These are phyloP conservation scores for Penicillium cataractarum DNA, from an alignment of 495 filamentous ascomycete genomes.

Conservation along the genomic window DNA sequence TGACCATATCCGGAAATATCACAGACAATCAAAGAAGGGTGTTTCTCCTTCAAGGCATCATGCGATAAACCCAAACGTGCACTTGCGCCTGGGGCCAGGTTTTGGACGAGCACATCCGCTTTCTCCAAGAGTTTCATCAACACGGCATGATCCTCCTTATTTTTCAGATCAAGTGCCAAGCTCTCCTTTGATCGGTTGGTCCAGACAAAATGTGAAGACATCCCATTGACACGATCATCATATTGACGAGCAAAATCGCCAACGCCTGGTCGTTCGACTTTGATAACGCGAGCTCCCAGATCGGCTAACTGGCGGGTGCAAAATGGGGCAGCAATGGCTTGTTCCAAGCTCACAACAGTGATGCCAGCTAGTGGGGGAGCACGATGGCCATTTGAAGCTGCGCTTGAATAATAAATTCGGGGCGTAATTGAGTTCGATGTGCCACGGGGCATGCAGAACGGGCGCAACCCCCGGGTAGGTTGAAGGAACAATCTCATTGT, in stretches of 20 bases:
- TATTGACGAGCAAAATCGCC: constrained; percentile 57
- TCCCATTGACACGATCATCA: constrained; percentile 50
- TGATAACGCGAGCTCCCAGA: constrained; percentile 56
- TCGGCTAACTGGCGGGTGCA: constrained; percentile 57
- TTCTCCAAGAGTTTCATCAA: constrained; percentile 48
- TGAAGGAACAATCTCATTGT: not conserved
- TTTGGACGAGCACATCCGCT: constrained; percentile 57
- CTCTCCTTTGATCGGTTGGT: constrained; percentile 57
- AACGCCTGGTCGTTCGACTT: constrained; percentile 51
- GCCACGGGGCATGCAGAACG: not conserved
- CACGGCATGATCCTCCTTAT: constrained; percentile 40
- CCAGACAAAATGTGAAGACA: constrained; percentile 57
- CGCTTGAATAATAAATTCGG: constrained; percentile 24
- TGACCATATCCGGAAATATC: constrained; percentile 57
- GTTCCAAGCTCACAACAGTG: constrained; percentile 55
- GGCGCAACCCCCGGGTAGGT: not conserved
- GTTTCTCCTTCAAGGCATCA: constrained; percentile 39
- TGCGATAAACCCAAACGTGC: constrained; percentile 52
- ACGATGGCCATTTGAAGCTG: constrained; percentile 13
- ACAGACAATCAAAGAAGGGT: constrained; percentile 54
- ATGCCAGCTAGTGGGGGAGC: constrained; percentile 46
- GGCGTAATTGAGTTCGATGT: not conserved
- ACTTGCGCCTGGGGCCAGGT: constrained; percentile 53
- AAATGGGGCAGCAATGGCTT: constrained; percentile 57
- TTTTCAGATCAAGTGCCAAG: constrained; percentile 52